A percentile compares a stretch with the other conserved stretches of the same genome.
phyloP scores from a whole-genome alignment of 2,329 filamentous ascomycete genomes.

The Fusarium fracticaudum region DNA sequence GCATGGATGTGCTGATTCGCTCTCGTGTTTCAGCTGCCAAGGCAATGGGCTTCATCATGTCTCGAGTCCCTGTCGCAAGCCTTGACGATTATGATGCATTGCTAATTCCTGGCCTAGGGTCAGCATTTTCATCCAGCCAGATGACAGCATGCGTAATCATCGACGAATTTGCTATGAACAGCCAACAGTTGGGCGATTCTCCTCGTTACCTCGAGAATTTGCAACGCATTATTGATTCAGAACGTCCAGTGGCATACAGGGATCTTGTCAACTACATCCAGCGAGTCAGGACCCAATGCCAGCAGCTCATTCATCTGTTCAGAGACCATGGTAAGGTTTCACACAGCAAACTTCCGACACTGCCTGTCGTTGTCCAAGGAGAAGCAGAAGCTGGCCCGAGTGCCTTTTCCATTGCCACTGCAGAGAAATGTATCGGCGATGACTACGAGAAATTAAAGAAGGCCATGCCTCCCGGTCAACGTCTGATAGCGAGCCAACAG shows the following conservation, averaged over 20 bases:
- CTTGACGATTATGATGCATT: slow-evolving; percentile 72
- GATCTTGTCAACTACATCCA: slow-evolving; percentile 92
- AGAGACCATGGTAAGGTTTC: slow-evolving; percentile 88
- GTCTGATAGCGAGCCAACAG: slow-evolving; percentile 82
- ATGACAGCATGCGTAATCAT: slow-evolving; percentile 84
- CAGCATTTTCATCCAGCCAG: slow-evolving; percentile 85
- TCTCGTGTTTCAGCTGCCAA: slow-evolving; percentile 88
- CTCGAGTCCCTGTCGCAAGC: slow-evolving; percentile 72
- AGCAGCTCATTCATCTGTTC: slow-evolving; percentile 90
- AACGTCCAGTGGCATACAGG: slow-evolving; percentile 83
- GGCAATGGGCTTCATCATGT: slow-evolving; percentile 87
- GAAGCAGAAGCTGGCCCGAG: slow-evolving; percentile 90
- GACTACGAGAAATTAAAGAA: slow-evolving; percentile 93
- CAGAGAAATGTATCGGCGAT: slow-evolving; percentile 84
- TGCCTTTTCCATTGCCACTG: slow-evolving; percentile 88
- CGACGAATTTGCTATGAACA: slow-evolving; percentile 83
- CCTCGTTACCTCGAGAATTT: slow-evolving; percentile 70
- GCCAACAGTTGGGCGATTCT: slow-evolving; percentile 52
- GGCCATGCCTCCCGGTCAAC: slow-evolving; percentile 85
- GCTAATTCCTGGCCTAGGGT: slow-evolving; percentile 73
- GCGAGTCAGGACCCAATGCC: slow-evolving; percentile 89
- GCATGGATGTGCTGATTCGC: slow-evolving; percentile 85
- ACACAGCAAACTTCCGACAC: slow-evolving; percentile 75
- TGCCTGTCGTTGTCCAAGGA: slow-evolving; percentile 93
- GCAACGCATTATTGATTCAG: slow-evolving; percentile 80